These are phyloP conservation scores for Nemophila menziesii DNA, from an alignment of 257 asterid genomes.

Conservation along the genomic window DNA sequence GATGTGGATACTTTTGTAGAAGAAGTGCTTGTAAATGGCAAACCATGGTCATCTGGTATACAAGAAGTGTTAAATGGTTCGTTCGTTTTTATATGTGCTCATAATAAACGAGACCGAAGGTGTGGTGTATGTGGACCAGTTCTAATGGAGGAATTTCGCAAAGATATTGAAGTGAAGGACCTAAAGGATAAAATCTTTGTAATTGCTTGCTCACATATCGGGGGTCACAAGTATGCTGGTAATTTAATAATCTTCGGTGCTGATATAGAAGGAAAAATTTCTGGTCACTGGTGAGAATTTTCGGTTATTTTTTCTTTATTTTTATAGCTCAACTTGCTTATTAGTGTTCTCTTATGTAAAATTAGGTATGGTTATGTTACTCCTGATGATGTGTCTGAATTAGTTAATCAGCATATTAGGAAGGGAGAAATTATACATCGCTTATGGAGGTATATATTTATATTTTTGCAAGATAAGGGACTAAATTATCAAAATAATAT, in stretches of 20 bases:
- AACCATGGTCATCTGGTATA: conserved; percentile 60
- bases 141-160: conserved; percentile 67
- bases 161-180: conserved; percentile 50
- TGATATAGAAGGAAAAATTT: conserved; percentile 49
- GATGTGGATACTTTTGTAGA: conserved; percentile 72
- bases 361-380: conserved; percentile 98
- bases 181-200: conserved; percentile 46
- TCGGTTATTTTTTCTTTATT: not conserved
- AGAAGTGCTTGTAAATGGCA: conserved; percentile 72
- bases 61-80: conserved; percentile 63
- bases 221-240: conserved; percentile 99
- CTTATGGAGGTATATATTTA: conserved; percentile 70
- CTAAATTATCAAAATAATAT: no score
- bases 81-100: conserved; percentile 87
- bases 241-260: conserved; percentile 67
- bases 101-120: conserved; percentile 64
- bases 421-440: conserved; percentile 66
- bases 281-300: conserved; percentile 79
- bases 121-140: conserved; percentile 98
- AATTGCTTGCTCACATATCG: conserved; percentile 87
- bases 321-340: not conserved
- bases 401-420: conserved; percentile 74
- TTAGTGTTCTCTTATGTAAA: conserved; percentile 16
- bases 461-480: no score
- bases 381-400: conserved; percentile 74